Evolutionary conservation across 2,329 filamentous ascomycete genomes (phyloP).

Genomic region (Ophiostoma fasciatum): DNA sequence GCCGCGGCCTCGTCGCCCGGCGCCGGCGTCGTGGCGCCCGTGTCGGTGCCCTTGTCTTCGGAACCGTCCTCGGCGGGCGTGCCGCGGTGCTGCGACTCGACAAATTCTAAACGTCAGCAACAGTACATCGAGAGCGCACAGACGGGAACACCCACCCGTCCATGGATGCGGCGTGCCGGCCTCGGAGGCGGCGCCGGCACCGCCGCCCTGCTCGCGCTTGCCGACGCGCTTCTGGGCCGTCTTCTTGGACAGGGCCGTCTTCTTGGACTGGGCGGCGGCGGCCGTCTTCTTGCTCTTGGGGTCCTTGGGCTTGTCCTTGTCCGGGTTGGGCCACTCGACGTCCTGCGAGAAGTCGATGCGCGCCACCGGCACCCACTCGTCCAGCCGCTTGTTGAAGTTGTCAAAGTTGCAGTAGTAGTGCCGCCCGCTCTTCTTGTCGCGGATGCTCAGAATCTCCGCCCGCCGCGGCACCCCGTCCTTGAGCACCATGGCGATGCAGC

Average conservation of each 20-base stretch:
- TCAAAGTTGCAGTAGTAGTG: constrained; percentile 96
- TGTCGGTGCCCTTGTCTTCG: constrained; percentile 23
- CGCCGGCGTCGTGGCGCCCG: constrained; percentile 5
- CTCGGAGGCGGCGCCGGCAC: constrained; percentile 26
- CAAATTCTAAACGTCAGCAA: constrained; percentile 23
- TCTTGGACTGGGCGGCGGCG: constrained; percentile 33
- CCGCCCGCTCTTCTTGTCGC: constrained; percentile 73
- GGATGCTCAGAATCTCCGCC: constrained; percentile 92
- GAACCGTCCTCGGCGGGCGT: constrained; percentile 28
- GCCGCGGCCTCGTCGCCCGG: constrained; percentile 21
- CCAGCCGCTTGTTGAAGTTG: constrained; percentile 80
- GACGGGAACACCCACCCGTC: constrained; percentile 19
- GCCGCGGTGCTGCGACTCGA: constrained; percentile 28
- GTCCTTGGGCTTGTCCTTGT: constrained; percentile 68
- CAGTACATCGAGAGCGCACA: not conserved
- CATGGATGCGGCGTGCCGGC: constrained; percentile 34
- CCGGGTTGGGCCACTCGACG: constrained; percentile 90
- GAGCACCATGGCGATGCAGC: constrained; percentile 45
- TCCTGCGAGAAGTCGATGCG: constrained; percentile 79
- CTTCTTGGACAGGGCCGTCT: constrained; percentile 40
- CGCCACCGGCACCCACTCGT: constrained; percentile 75
- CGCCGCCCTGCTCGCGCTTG: constrained; percentile 40
- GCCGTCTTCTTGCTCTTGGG: constrained; percentile 50
- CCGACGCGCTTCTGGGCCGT: constrained; percentile 33
- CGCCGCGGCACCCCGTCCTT: constrained; percentile 75